Evolutionary conservation across 208 protist genomes (phyloP).

Genomic region (Acanthamoeba rhysodes): DNA sequence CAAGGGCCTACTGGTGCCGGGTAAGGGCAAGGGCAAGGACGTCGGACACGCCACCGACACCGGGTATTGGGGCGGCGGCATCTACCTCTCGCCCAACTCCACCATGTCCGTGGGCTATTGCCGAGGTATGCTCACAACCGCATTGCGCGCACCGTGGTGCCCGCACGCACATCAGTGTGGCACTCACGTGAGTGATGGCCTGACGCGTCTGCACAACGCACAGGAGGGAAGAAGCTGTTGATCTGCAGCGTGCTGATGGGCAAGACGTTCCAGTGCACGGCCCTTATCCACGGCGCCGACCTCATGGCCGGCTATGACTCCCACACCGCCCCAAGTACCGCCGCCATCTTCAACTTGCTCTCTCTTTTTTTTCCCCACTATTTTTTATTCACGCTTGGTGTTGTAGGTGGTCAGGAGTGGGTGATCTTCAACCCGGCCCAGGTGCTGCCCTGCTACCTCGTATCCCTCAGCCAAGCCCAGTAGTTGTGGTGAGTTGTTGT

Average conservation of each 20-base stretch:
- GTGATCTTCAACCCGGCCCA: conserved; percentile 61
- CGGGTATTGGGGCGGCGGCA: conserved; percentile 35
- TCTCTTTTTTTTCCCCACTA: not conserved
- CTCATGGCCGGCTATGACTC: conserved; percentile 12
- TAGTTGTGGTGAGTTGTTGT: too few relatives aligned
- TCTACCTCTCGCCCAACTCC: conserved; percentile 54
- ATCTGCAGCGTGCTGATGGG: conserved; percentile 68
- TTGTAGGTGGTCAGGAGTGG: conserved; percentile 45
- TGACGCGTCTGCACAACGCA: not conserved
- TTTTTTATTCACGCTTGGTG: not conserved
- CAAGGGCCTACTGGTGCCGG: conserved; percentile 37
- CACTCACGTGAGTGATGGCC: not conserved
- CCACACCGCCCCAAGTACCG: not conserved
- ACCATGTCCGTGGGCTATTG: conserved; percentile 60
- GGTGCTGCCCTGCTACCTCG: conserved; percentile 46
- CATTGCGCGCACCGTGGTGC: not conserved
- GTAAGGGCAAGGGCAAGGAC: conserved; percentile 31
- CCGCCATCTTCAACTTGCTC: too few relatives aligned
- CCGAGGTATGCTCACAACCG: not conserved
- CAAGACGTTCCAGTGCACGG: conserved; percentile 37
- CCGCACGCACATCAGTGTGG: too few relatives aligned
- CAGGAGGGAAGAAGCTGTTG: conserved; percentile 45
- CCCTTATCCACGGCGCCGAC: not conserved
- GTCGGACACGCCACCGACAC: conserved; percentile 49
- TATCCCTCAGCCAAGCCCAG: not conserved